Conservation (phyloP, 192 early-diverging fungal genomes). For the Entrophospora sp. region DNA sequence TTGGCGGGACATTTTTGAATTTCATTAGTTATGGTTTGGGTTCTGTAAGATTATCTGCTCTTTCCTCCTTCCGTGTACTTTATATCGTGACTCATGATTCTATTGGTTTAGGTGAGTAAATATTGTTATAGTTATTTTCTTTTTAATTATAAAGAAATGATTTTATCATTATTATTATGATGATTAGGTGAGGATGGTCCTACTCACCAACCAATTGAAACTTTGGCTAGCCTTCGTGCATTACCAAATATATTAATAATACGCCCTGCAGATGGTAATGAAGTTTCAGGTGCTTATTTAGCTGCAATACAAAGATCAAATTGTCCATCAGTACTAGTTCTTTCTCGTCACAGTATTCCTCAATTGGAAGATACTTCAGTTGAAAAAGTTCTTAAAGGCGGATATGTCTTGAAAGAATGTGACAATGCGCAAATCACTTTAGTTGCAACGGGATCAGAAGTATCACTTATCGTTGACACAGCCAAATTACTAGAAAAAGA, state of each 20-base stretch:
- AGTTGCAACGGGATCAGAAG: conserved; percentile 87
- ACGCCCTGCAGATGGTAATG: conserved; percentile 93
- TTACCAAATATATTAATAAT: conserved; percentile 81
- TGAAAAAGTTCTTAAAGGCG: conserved; percentile 78
- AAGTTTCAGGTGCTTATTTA: conserved; percentile 81
- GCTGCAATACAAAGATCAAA: conserved; percentile 61
- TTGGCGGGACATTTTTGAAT: conserved; percentile 88
- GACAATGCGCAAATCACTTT: conserved; percentile 58
- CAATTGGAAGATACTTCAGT: conserved; percentile 77
- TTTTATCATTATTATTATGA: too few relatives aligned
- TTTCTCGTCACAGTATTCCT: conserved; percentile 92
- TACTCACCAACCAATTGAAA: conserved; percentile 98
- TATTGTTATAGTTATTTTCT: too few relatives aligned
- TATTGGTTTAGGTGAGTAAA: conserved; percentile 52
- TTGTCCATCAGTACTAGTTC: conserved; percentile 75
- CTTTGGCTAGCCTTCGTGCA: conserved; percentile 78
- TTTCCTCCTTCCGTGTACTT: conserved; percentile 82
- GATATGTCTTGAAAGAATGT: conserved; percentile 68
- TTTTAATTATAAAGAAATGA: too few relatives aligned
- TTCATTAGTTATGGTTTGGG: conserved; percentile 63
- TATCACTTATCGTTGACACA: conserved; percentile 77
- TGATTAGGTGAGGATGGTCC: conserved; percentile 98
- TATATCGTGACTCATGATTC: conserved; percentile 99
- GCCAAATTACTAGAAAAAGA: conserved; percentile 62
- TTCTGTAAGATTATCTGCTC: conserved; percentile 80